A percentile compares a stretch with the other conserved stretches of the same genome.
phyloP scores from a whole-genome alignment of 768 basidiomycete genomes.

The Vararia minispora region DNA sequence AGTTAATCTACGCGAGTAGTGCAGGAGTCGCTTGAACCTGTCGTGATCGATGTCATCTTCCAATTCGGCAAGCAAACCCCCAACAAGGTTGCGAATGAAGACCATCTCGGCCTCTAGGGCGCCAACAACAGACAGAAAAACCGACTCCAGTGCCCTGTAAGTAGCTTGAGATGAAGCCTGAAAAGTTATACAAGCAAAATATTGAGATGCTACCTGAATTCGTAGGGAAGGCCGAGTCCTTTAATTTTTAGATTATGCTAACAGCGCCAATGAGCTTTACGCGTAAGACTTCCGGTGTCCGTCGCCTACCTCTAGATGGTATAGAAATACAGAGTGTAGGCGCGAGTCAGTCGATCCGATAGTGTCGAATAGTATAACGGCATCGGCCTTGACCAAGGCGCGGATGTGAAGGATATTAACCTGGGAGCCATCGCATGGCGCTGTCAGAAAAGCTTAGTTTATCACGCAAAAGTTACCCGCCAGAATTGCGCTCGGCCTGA shows the following conservation, averaged over 20 bases:
- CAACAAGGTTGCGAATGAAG: constrained; percentile 84
- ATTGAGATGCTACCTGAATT: constrained; percentile 57
- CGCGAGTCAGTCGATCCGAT: constrained; percentile 81
- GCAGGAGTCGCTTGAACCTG: constrained; percentile 82
- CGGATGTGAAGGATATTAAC: constrained; percentile 93
- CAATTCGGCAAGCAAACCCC: constrained; percentile 81
- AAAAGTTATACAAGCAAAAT: constrained; percentile 14
- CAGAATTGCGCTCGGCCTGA: constrained; percentile 78
- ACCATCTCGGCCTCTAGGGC: constrained; percentile 96
- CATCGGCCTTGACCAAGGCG: constrained; percentile 87
- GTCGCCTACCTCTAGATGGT: constrained; percentile 64
- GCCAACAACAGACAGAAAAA: constrained; percentile 82
- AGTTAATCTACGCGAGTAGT: constrained; percentile 81
- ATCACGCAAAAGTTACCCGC: constrained; percentile 30
- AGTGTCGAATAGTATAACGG: constrained; percentile 86
- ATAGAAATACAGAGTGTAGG: constrained; percentile 78
- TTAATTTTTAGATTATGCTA: constrained; percentile 80
- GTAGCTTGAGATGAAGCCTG: constrained; percentile 8
- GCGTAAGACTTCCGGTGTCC: constrained; percentile 5
- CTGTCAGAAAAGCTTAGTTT: constrained; percentile 1
- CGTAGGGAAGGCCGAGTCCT: constrained; percentile 64
- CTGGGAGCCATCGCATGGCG: constrained; percentile 34
- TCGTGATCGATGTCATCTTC: constrained; percentile 95
- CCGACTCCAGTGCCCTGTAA: constrained; percentile 83
- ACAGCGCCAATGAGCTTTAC: constrained; percentile 1